Evolutionary conservation across 257 asterid genomes (phyloP), one percentile per base, ranked within the genome.

Genomic region (Paulownia fortunei): DNA sequence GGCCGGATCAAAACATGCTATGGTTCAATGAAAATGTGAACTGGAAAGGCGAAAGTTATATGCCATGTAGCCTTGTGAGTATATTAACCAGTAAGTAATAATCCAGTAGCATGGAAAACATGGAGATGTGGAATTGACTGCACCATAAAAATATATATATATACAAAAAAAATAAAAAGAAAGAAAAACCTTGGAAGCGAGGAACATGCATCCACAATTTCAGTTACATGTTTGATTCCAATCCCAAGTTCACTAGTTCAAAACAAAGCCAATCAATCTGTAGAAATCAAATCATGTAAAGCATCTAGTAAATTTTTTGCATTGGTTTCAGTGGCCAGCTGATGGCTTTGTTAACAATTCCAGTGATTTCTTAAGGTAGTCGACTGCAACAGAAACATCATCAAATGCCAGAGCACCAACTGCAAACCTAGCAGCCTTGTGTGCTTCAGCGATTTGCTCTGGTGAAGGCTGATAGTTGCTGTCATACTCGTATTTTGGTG

Each of bases 341-440:
- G 96, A 85, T 79, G 93, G 96, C 73, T 85, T 89, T n/a, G 94
- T 92, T 82, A 92, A 84, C 79, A 92, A 60, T 64, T 92, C 94
- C 11, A 92, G 91, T 16, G 97, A 84, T 67, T 89, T 92, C 76
- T 73, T 88, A 47, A 92, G 94, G 86, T 67, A 70, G 10, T 92
- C 96, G 59, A 92, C 96, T 0, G 96, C 97, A 61, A 84, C 73
- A 6, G 88, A 39, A 60, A 92, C 93, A 62, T 92, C 94, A 58
- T 92, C 96, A 74, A 88, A 90, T 24, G 96, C 96, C 76, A 92
- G 80, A 64, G 96, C 92, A 59, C 92, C 90, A 23, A 87, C 92
- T 3, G 96, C 97, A 87, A 90, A 92, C 80, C 96, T 87, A 30
- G 94, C 96, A 15, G 96, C 91, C 88, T 92, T 90, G 81, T 88